These are phyloP conservation scores for Hymenoscyphus repandus DNA, from an alignment of 2,329 filamentous ascomycete species.

Conservation along the genomic window DNA sequence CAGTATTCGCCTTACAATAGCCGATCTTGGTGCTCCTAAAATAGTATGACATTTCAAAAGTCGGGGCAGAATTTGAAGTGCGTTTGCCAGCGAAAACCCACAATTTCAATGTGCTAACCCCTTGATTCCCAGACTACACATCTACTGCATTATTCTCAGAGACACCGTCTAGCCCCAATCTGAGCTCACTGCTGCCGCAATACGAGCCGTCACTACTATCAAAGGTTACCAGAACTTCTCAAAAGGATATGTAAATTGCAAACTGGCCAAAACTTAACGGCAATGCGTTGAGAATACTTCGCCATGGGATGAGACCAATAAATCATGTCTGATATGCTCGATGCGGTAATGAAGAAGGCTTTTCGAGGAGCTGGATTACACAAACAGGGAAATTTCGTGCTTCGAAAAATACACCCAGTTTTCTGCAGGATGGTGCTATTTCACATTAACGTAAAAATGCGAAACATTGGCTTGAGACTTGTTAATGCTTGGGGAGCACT, in stretches of 20 bases:
- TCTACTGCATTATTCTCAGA: not conserved
- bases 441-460: not conserved
- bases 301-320: not conserved
- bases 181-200: not conserved
- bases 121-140: not conserved
- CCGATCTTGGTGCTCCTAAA: too few species aligned
- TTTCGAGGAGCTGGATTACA: not conserved
- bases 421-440: constrained; percentile 6
- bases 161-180: not conserved
- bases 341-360: not conserved
- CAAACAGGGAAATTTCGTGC: not conserved
- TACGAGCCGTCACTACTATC: not conserved
- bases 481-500: constrained; percentile 2
- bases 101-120: not conserved
- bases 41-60: not conserved
- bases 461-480: not conserved
- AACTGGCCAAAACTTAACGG: not conserved
- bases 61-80: not conserved
- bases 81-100: not conserved
- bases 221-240: not conserved
- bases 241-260: not conserved
- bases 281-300: not conserved
- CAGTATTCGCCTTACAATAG: not conserved
- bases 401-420: constrained; percentile 3
- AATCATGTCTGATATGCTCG: not conserved